Evolutionary conservation across 306 rosid genomes (phyloP).

Genomic region (Quillaja saponaria): DNA sequence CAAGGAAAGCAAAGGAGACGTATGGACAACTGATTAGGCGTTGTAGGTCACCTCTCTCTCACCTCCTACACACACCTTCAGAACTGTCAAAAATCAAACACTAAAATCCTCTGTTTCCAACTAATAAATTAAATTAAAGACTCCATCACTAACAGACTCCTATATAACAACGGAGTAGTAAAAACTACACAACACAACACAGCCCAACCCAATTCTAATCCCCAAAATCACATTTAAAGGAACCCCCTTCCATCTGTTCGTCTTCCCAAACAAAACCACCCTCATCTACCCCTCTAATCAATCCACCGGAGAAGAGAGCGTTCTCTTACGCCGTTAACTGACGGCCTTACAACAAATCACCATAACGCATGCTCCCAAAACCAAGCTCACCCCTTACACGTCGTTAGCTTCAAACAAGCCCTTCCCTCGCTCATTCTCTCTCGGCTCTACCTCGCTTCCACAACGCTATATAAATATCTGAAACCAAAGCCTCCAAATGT

Average conservation of each 20-base stretch:
- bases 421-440: not conserved
- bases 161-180: slow-evolving; percentile 11
- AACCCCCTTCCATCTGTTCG: not conserved
- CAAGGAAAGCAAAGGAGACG: slow-evolving; percentile 13
- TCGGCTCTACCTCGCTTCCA: no score
- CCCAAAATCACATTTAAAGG: not conserved
- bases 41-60: slow-evolving; percentile 76
- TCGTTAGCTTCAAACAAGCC: not conserved
- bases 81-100: slow-evolving; percentile 1
- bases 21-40: slow-evolving; percentile 52
- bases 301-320: not conserved
- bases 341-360: no score
- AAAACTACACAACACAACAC: slow-evolving; percentile 19
- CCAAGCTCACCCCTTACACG: not conserved
- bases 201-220: not conserved
- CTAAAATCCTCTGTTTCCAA: no score
- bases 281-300: no score
- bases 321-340: not conserved
- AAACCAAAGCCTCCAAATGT: slow-evolving; percentile 20
- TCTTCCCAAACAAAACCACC: no score
- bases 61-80: slow-evolving; percentile 33
- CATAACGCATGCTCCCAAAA: not conserved
- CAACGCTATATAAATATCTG: not conserved
- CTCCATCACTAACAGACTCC: no score
- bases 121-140: no score